Base-by-base conservation (phyloP, 169 alveolate genomes). In the Plasmodium vivax region DNA sequence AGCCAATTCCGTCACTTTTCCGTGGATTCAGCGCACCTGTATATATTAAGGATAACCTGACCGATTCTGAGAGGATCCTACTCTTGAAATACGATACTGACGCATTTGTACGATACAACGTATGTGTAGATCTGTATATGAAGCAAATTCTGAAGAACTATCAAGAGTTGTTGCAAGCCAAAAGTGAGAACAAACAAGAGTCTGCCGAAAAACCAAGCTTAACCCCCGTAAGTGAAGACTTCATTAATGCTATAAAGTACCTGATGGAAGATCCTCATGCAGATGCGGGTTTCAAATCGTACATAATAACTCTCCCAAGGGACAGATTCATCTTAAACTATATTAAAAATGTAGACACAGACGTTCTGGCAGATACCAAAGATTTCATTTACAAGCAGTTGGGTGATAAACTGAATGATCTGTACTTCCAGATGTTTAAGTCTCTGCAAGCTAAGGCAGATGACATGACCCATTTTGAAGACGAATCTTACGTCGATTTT, bases 1-100 rank as follows among this genome's bases (percentile, higher is more conserved):
- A 96, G 85, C 98, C 98, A 51, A 97, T 98, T 30, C 96, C 97
- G 10, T 98, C 99, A 9, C 85, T 98, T 19, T 96, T 97, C 90
- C 97, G 99, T 51, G 98, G 96, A 16, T 98, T 98, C 84, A 97
- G 99, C 1, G 99, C 99, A 6, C 99, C 99, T 3, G 98, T 98
- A 27, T 96, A 96, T 83, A 96, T 98, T 75, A 96, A 96, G 83
- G 96, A 92, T 71, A 95, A 95, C 43, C 97, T 97, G 93, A 94
- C 97, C 1, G 98, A 95, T 41, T 98, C 96, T 38, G 99, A 98
- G 77, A 96, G 97, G 16, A 96, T 98, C 32, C 94, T 97, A 79
- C 94, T 98, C 51, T 93, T 98, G 93, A 97, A 97, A 23, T 96
- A 96, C 72, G 99, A 98, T 96, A 95, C 98, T 2, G 99, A 98